Evolutionary conservation across 139 green algal species (phyloP), one percentile per base, ranked within the genome.

Genomic region (Picochlorum costavermella): DNA sequence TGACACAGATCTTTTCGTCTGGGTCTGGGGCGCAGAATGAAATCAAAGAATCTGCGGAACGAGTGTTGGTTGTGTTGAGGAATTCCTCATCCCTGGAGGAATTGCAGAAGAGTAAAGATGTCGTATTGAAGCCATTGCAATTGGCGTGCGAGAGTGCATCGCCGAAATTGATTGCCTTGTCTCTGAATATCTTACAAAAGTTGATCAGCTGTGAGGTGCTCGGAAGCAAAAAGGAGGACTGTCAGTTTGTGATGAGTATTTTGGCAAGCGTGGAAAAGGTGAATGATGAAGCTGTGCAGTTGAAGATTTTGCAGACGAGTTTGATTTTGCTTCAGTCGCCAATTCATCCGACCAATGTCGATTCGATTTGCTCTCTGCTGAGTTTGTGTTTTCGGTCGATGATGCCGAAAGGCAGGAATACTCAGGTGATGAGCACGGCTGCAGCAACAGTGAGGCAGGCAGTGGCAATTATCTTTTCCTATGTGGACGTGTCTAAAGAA

Each of bases 251-350:
- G 17, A 45, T 70, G 1, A 60, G 29, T 25, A 66, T 74, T 60
- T 53, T 78, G 30, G 20, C 37, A 6, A 63, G 53, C 11, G 76
- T 89, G 12, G 84, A 88, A 59, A 76, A 70, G 30, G 71, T 76
- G 56, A 50, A 48, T 10, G 88, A 95, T 55, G 86, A 95, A 29
- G 68, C 51, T 23, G 88, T 89, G 26, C 80, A 91, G 73, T 79
- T 95, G 0, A 95, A 94, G 61, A 75, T 82, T 50, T 76, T 95
- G 70, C 88, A 94, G 68, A 89, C 84, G 10, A 73, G 80, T 1
- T 71, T 95, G 9, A 90, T 85, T 6, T 65, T 95, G 26, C 78
- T 95, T 63, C 87, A 95, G 73, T 88, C 79, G 12, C 60, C 70
- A 9, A 57, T 75, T 33, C 78, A 85, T 25, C 77, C 81, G 5